Conservation (phyloP, 2,329 filamentous ascomycete genomes). For the Diaporthe velutina region DNA sequence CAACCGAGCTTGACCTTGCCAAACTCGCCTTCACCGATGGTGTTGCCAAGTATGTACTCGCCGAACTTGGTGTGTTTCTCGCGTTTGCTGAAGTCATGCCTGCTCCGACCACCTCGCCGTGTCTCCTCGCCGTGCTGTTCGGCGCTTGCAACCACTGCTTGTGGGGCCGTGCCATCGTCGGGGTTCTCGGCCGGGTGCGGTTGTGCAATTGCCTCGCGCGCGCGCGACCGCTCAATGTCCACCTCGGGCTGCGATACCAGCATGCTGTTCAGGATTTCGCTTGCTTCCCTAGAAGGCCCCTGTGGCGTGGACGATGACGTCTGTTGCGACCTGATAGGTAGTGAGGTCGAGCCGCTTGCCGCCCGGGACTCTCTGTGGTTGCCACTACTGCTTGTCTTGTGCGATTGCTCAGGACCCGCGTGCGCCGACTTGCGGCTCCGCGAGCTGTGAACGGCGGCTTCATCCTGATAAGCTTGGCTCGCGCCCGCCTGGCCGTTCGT, state of each 20-base stretch:
- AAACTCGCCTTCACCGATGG: constrained; percentile 97
- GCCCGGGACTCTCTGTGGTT: constrained; percentile 53
- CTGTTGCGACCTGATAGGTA: constrained; percentile 61
- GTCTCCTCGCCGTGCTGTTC: constrained; percentile 57
- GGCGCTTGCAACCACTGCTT: constrained; percentile 58
- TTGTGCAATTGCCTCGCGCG: constrained; percentile 74
- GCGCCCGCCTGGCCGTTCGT: constrained; percentile 51
- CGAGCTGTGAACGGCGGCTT: constrained; percentile 52
- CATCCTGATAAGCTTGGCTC: constrained; percentile 48
- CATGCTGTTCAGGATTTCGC: constrained; percentile 82
- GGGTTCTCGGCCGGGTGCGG: constrained; percentile 53
- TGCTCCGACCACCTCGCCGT: constrained; percentile 64
- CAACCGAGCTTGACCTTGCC: constrained; percentile 98
- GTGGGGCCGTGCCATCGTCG: constrained; percentile 61
- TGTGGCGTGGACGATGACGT: constrained; percentile 66
- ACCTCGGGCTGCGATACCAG: constrained; percentile 81
- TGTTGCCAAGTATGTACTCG: constrained; percentile 95
- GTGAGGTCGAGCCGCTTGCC: constrained; percentile 49
- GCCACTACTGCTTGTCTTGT: constrained; percentile 53
- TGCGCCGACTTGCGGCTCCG: constrained; percentile 56
- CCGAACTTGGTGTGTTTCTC: constrained; percentile 91
- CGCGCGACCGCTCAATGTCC: constrained; percentile 78
- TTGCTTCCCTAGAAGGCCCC: constrained; percentile 79
- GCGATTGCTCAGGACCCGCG: constrained; percentile 54
- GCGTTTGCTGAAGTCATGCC: constrained; percentile 70